A percentile compares a stretch with the other conserved stretches of the same genome.
Evolutionary conservation across 1,284 basidiomycete genomes (phyloP).

Genomic region (Phellinidium pouzarii): DNA sequence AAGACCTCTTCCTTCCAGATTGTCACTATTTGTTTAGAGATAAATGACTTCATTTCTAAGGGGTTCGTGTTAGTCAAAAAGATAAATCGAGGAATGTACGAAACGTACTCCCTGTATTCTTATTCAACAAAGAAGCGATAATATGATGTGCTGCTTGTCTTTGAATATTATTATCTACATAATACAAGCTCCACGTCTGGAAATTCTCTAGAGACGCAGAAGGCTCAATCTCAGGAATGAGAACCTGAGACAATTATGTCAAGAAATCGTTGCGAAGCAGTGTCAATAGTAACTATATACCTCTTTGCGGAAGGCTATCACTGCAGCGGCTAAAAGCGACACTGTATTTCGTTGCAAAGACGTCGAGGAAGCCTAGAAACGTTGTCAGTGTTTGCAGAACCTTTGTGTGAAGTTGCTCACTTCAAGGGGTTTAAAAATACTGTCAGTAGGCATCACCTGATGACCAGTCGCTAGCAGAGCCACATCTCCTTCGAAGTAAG

Average conservation of each 20-base stretch:
- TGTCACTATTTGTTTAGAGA: conserved; percentile 35
- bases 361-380: conserved; percentile 39
- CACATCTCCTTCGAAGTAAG: conserved; percentile 56
- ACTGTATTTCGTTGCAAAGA: conserved; percentile 53
- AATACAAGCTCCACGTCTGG: conserved; percentile 11
- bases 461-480: conserved; percentile 48
- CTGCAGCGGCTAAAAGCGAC: conserved; percentile 56
- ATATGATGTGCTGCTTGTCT: conserved; percentile 9
- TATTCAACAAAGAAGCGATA: conserved; percentile 14
- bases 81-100: conserved; percentile 21
- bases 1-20: conserved; percentile 46
- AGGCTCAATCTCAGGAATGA: conserved; percentile 4
- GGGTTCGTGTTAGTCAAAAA: neutral
- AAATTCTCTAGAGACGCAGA: conserved; percentile 3
- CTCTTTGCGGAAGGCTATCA: conserved; percentile 59
- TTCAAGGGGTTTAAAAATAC: conserved; percentile 39
- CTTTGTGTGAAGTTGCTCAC: conserved; percentile 27
- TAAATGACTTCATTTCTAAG: conserved; percentile 42
- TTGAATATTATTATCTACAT: conserved; percentile 5
- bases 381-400: conserved; percentile 8
- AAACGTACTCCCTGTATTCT: conserved; percentile 12
- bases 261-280: neutral
- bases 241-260: conserved; percentile 5
- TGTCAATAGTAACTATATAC: conserved; percentile 32
- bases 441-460: conserved; percentile 36